Evolutionary conservation across 176 grass and related monocot genomes (phyloP).

Genomic region (Cocos nucifera): DNA sequence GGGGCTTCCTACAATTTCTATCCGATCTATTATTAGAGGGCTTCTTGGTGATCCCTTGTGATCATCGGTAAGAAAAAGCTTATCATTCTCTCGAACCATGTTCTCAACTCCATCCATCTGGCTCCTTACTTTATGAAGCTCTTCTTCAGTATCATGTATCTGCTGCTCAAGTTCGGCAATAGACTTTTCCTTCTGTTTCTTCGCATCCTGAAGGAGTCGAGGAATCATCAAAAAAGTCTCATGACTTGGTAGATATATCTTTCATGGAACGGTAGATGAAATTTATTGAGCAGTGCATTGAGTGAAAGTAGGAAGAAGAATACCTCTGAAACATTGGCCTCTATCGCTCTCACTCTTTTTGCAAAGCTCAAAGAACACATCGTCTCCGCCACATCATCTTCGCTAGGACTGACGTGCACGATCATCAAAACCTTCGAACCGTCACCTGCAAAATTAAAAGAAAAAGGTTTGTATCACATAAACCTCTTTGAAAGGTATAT

Average conservation of each 20-base stretch:
- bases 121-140: slow-evolving; percentile 39
- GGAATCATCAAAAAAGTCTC: neutral
- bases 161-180: slow-evolving; percentile 50
- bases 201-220: slow-evolving; percentile 41
- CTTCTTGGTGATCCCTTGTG: slow-evolving; percentile 73
- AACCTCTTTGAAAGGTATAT: no score
- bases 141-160: slow-evolving; percentile 42
- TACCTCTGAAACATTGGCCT: slow-evolving; percentile 66
- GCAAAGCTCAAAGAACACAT: slow-evolving; percentile 71
- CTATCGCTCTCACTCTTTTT: slow-evolving; percentile 61
- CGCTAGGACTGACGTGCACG: slow-evolving; percentile 65
- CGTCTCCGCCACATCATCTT: slow-evolving; percentile 66
- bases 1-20: slow-evolving; percentile 34
- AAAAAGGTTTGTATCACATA: slow-evolving; percentile 6
- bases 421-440: slow-evolving; percentile 87
- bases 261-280: neutral
- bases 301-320: neutral
- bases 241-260: neutral
- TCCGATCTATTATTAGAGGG: slow-evolving; percentile 44
- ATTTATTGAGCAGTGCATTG: neutral
- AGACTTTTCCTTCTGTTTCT: slow-evolving; percentile 43
- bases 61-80: slow-evolving; percentile 15
- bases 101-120: slow-evolving; percentile 48
- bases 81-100: slow-evolving; percentile 42
- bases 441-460: slow-evolving; percentile 29